phyloP scores from a whole-genome alignment of 1,284 basidiomycete species.

The Puccinia novopanici region DNA sequence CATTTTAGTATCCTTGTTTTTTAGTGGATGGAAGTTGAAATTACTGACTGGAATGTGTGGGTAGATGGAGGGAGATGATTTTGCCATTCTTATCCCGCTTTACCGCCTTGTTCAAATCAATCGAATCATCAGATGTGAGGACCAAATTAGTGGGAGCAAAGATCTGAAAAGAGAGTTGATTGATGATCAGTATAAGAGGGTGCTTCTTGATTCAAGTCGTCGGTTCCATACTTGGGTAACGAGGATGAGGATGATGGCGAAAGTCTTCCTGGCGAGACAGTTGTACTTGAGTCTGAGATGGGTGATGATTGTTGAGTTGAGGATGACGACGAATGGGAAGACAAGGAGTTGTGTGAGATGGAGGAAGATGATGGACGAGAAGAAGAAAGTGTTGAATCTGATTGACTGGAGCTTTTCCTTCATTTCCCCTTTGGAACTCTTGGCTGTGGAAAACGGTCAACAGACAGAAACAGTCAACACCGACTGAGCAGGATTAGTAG shows the following conservation, averaged over 20 bases:
- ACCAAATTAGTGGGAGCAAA: constrained; percentile 37
- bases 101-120: constrained; percentile 8
- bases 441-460: no score
- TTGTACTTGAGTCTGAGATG: constrained; percentile 14
- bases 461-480: no score
- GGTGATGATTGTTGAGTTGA: not conserved
- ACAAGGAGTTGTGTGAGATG: constrained; percentile 40
- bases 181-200: not conserved
- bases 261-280: constrained; percentile 32
- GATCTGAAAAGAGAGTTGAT: not conserved
- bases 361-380: constrained; percentile 7
- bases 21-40: not conserved
- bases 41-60: constrained; percentile 25
- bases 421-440: not conserved
- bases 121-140: constrained; percentile 3
- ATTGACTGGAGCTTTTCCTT: not conserved
- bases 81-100: not conserved
- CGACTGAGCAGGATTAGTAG: no score
- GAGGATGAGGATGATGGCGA: constrained; percentile 26
- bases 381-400: constrained; percentile 33
- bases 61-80: constrained; percentile 21
- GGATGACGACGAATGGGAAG: constrained; percentile 25
- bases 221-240: constrained; percentile 37
- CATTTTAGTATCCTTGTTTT: not conserved
- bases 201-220: no score